Percentiles rank a stretch among this genome's conserved stretches.
Conservation (phyloP, 345 rosid species). For the Linum lewisii region DNA sequence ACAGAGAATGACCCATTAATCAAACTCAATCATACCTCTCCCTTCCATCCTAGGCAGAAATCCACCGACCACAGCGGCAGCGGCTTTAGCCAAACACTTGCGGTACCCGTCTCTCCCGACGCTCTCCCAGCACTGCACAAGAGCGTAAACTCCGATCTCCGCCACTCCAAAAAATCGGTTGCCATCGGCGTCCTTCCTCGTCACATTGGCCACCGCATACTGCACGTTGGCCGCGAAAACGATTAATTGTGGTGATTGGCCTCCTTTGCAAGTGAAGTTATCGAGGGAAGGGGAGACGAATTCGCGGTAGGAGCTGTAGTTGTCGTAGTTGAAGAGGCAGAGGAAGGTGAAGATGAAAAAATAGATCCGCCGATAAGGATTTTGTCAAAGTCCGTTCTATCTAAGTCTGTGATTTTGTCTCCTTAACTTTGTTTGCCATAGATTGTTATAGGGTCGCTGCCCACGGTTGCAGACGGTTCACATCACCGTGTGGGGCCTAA, state of each 20-base stretch:
- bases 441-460: too few species aligned
- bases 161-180: slow-evolving; percentile 11
- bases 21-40: slow-evolving; percentile 25
- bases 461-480: too few species aligned
- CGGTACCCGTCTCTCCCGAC: slow-evolving; percentile 14
- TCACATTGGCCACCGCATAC: not conserved
- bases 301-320: slow-evolving; percentile 38
- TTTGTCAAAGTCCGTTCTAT: too few species aligned
- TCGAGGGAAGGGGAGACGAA: slow-evolving; percentile 26
- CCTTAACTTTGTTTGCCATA: too few species aligned
- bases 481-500: too few species aligned
- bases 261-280: slow-evolving; percentile 22
- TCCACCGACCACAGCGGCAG: not conserved
- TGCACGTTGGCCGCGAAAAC: not conserved
- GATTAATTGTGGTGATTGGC: not conserved
- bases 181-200: not conserved
- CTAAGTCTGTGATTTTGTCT: too few species aligned
- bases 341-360: too few species aligned
- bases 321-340: slow-evolving; percentile 55
- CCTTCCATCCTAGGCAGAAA: not conserved
- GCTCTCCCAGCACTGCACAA: slow-evolving; percentile 31
- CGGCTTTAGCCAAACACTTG: slow-evolving; percentile 21
- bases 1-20: too few species aligned
- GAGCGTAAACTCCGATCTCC: slow-evolving; percentile 14
- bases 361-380: too few species aligned